Base-by-base conservation (phyloP, 2,329 filamentous ascomycete species). In the Falciphora oryzae region DNA sequence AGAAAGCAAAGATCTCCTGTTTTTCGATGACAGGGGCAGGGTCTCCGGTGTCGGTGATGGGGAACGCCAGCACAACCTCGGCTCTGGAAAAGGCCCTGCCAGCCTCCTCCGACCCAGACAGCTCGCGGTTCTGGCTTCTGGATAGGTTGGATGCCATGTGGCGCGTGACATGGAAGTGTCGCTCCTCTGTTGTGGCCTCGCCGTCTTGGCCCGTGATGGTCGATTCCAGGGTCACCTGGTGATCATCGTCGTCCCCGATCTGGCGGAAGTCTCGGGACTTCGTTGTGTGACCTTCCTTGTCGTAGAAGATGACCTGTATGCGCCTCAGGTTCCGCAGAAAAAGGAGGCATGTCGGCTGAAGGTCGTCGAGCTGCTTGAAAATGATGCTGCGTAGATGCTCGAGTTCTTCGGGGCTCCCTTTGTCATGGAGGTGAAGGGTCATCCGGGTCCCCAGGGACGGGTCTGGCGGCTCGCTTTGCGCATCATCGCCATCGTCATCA, bases 11-110 rank as follows among this genome's bases (percentile, higher is more conserved):
- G 0, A 82, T 65, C 8, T 78, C 69, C 62, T 83, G 80, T 8
- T 71, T 67, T 38, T 78, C 68, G 6, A 78, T 65, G 3, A 80
- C 62, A 0, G 80, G 81, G 0, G 64, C 31, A 0, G 65, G 72
- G 3, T 69, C 62, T n/a, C n/a, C n/a, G n/a, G n/a, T n/a, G 0
- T 69, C 68, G 0, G 74, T 70, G 1, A 83, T 32, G 0, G 81
- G 81, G 66, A 84, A 83, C 0, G 80, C 81, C 0, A 84, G 70
- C 2, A 80, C 69, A 2, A 83, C 70, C 27, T 79, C 73, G 0
- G 76, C 70, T 1, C 66, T 69, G 0, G 71, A 70, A 27, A 73
- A 72, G 0, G 69, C 66, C 1, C 64, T 61, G 1, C 27, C 65
- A 4, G 65, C 68, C 7, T 73, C 69, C 57, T 73, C 73, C 1